These are phyloP conservation scores for Microdochium paspali DNA, from an alignment of 2,329 filamentous ascomycete genomes.

Conservation along the genomic window DNA sequence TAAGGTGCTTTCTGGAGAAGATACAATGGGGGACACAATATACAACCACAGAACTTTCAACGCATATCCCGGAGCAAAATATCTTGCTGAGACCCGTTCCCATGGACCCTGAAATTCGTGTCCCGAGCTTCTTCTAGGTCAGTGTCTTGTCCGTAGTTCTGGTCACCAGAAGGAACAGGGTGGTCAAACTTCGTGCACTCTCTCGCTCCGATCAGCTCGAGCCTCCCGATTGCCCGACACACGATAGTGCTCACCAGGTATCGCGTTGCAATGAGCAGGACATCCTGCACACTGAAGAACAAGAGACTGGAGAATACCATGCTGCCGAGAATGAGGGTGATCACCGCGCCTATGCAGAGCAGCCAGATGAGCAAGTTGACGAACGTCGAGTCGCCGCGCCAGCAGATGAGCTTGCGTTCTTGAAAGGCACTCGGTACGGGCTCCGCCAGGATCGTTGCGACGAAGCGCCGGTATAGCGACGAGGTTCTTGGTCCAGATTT, in stretches of 20 bases:
- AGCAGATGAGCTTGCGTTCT: constrained; percentile 4
- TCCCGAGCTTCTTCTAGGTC: too few relatives aligned
- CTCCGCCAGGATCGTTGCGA: constrained; percentile 7
- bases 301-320: constrained; percentile 14
- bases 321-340: constrained; percentile 13
- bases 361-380: constrained; percentile 10
- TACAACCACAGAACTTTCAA: too few relatives aligned
- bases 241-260: constrained; percentile 7
- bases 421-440: constrained; percentile 10
- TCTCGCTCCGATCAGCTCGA: constrained; percentile 8
- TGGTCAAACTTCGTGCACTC: background rate
- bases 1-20: too few relatives aligned
- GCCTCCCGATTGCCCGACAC: constrained; percentile 7
- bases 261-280: constrained; percentile 6
- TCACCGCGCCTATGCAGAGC: constrained; percentile 9
- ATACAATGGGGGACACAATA: too few relatives aligned
- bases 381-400: constrained; percentile 5
- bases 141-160: background rate
- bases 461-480: constrained; percentile 1
- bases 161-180: background rate
- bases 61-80: background rate
- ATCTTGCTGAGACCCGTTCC: background rate
- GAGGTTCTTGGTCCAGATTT: too few relatives aligned
- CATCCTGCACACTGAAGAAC: constrained; percentile 9
- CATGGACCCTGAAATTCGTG: too few relatives aligned